Base-by-base conservation (phyloP, 1,284 basidiomycete species). In the Rhodotorula glutinis region DNA sequence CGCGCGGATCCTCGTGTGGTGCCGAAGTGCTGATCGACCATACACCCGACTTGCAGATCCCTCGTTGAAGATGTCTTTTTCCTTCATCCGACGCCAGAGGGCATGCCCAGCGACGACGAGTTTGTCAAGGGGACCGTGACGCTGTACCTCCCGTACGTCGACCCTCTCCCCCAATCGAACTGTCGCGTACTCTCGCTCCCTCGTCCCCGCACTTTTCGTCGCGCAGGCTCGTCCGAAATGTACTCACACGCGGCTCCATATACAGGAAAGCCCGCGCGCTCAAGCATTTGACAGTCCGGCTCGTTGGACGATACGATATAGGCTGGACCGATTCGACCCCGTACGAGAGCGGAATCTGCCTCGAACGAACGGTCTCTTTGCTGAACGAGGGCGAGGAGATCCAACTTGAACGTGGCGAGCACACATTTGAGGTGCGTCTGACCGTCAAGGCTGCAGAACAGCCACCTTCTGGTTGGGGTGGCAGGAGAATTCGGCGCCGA, bases 281-380 rank as follows among this genome's bases (percentile, higher is more conserved):
- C n/a, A 62, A 61, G 25, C 64, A 69, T 40, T 57, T 71, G 38
- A 69, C 62, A 4, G 67, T 69, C 8, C 51, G 58, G 9, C 57
- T 66, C 21, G 43, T 60, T 17, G 71, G 69, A 2, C 47, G 62
- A 8, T 65, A 69, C 53, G 72, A 72, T 30, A 69, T 73, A 9
- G 65, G 63, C 23, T 73, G 65, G 67, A 53, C 51, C 59, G 71
- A 70, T 25, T 52, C 57, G 14, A 57, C 61, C 9, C 70, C 72
- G 19, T 73, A 73, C 59, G 72, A 73, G 54, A 57, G 63, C 29
- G 57, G 60, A 23, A 56, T 57, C 25, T 59, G 54, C 44, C 58
- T 73, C 53, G 72, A 73, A 49, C 67, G 71, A 57, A 63, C 59
- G 4, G 65, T 73, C 5, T 53, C 62, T 21, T 60, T 73, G 14